These are phyloP conservation scores for Aspergillus japonicus DNA, from an alignment of 2,329 filamentous ascomycete species.

Conservation along the genomic window DNA sequence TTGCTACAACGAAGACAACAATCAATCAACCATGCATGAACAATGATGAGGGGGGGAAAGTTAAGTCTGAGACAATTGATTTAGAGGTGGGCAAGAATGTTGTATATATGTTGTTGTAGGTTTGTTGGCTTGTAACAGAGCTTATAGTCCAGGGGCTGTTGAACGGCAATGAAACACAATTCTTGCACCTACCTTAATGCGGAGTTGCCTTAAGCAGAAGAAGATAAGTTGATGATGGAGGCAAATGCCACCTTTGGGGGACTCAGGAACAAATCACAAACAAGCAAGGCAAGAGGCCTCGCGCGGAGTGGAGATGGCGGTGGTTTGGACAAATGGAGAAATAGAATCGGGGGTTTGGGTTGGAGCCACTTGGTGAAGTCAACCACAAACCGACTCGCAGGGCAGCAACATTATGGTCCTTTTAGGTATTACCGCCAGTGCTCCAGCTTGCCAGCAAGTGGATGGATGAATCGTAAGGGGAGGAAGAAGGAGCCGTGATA, in stretches of 20 bases:
- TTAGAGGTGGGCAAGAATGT: neutral
- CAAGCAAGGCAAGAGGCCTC: slow-evolving; percentile 11
- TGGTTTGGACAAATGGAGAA: slow-evolving; percentile 14
- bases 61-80: neutral
- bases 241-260: slow-evolving; percentile 3
- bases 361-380: slow-evolving; percentile 16
- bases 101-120: neutral
- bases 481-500: neutral
- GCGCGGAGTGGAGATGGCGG: slow-evolving; percentile 13
- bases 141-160: neutral
- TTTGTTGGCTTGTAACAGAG: neutral
- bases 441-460: neutral
- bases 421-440: neutral
- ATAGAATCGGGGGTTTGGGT: neutral
- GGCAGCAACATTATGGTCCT: neutral
- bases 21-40: neutral
- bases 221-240: neutral
- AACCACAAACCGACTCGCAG: slow-evolving; percentile 10
- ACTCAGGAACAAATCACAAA: slow-evolving; percentile 2
- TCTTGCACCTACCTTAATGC: neutral
- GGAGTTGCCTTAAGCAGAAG: neutral
- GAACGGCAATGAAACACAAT: neutral
- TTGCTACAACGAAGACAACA: neutral
- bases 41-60: neutral
- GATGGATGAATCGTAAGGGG: neutral